These are phyloP conservation scores for Monosporascus sp. DNA, from an alignment of 2,329 filamentous ascomycete species.

Conservation along the genomic window DNA sequence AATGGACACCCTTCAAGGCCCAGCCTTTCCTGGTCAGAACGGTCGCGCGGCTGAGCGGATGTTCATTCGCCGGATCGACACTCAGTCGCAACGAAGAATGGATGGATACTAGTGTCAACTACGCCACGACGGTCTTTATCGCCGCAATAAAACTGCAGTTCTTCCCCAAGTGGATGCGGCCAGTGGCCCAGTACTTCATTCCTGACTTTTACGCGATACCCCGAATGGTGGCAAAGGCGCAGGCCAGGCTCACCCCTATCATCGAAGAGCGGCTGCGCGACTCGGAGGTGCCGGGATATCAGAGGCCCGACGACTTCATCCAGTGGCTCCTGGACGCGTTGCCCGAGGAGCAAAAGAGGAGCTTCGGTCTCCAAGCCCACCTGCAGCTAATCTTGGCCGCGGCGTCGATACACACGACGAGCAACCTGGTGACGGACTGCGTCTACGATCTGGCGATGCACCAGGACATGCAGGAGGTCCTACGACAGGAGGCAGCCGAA, in stretches of 20 bases:
- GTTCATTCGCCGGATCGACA: conserved; percentile 45
- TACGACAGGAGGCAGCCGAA: conserved; percentile 44
- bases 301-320: conserved; percentile 40
- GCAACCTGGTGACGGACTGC: conserved; percentile 38
- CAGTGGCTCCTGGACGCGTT: conserved; percentile 40
- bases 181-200: conserved; percentile 39
- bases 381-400: conserved; percentile 39
- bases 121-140: conserved; percentile 43
- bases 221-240: conserved; percentile 36
- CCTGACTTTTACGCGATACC: conserved; percentile 40
- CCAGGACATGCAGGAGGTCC: conserved; percentile 43
- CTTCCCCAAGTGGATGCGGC: conserved; percentile 45
- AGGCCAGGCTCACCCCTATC: conserved; percentile 38
- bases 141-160: conserved; percentile 45
- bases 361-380: conserved; percentile 32
- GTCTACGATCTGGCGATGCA: conserved; percentile 47
- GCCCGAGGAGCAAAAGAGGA: conserved; percentile 28
- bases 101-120: conserved; percentile 47
- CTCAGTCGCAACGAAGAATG: conserved; percentile 48
- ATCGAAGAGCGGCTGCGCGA: conserved; percentile 40
- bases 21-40: conserved; percentile 46
- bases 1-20: conserved; percentile 50
- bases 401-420: conserved; percentile 48
- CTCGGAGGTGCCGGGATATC: conserved; percentile 30
- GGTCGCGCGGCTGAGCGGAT: conserved; percentile 47